Base-by-base conservation (phyloP, 1,139 yeast genomes). In the Yamadazyma conglobata region DNA sequence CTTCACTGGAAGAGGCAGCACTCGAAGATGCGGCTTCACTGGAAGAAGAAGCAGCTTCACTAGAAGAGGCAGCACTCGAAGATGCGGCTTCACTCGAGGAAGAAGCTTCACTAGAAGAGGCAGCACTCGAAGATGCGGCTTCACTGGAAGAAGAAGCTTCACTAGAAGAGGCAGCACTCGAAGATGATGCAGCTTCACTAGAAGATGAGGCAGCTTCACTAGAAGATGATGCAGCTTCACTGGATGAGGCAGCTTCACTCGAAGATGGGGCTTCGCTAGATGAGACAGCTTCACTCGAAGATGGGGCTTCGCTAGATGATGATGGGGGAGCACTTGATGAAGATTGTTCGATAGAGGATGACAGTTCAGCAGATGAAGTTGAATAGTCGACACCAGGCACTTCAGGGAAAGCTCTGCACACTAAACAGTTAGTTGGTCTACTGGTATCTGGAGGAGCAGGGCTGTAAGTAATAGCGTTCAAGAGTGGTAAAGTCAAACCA, bases 381-480 rank as follows among this genome's bases (percentile, higher is more conserved):
- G 31, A 25, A 7, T 38, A 42, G 24, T 31, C 45, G 14, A 34
- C 10, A 13, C 31, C 31, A 15, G 34, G 34, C 3, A 25, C 25
- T 5, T 28, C 36, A 5, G 44, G 46, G 35, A 42, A 36, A 3
- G 28, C 19, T 15, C 7, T 10, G 33, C 46, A 42, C 17, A 27
- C 26, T 32, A 25, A 22, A 38, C 46, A 42, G 12, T 17, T 22
- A 3, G 42, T 24, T n/a, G 40, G 30, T 28, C 44, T 40, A 4
- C 42, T 24, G 17, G 35, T 15, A 3, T 32, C 31, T 10, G 45
- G 35, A n/a, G 35, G 37, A 19, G 49, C 42, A 8, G 46, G 54
- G 24, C 17, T 37, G 31, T 53, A 54, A 5, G 13, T 25, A 10
- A 53, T 33, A 26, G 44, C 43, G 26, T 42, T 37, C 25, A 24